Percentiles rank a stretch among this genome's conserved stretches.
phyloP scores from a whole-genome alignment of 2,329 filamentous ascomycete genomes.

The Eutypa lata region DNA sequence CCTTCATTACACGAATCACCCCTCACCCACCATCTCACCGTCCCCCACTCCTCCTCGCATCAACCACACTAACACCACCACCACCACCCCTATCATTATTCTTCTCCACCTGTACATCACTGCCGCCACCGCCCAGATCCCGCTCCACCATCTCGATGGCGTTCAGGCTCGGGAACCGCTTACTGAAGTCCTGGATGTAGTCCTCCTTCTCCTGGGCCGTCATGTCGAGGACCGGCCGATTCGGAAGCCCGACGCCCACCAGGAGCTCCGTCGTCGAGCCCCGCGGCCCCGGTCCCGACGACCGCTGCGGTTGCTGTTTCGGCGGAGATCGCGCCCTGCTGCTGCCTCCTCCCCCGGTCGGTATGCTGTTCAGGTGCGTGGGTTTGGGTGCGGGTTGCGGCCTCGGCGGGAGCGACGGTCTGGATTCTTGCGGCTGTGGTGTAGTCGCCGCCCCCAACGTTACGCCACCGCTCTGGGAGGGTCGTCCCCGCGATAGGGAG shows the following conservation, averaged over 20 bases:
- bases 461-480: conserved; percentile 2
- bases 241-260: conserved; percentile 44
- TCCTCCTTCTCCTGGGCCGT: conserved; percentile 60
- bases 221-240: conserved; percentile 52
- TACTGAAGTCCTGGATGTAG: conserved; percentile 69
- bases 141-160: conserved; percentile 87
- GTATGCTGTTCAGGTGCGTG: conserved; percentile 55
- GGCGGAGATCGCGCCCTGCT: conserved; percentile 44
- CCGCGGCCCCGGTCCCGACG: conserved; percentile 13
- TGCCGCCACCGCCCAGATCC: conserved; percentile 35
- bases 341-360: conserved; percentile 32
- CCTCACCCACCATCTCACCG: neutral
- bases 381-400: conserved; percentile 61
- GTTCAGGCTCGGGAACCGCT: conserved; percentile 80
- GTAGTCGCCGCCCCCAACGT: no score
- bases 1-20: neutral
- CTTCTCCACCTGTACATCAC: neutral
- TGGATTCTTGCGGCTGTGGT: conserved; percentile 8
- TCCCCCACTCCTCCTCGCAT: neutral
- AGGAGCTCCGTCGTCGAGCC: conserved; percentile 34
- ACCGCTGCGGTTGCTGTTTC: conserved; percentile 31
- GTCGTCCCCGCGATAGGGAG: conserved; percentile 17
- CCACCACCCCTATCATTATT: neutral
- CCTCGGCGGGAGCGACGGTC: conserved; percentile 33
- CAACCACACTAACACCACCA: neutral